Percentiles rank a stretch among this genome's conserved stretches.
These are phyloP conservation scores for Flaveria ramosissima DNA, from an alignment of 129 eudicot genomes.

Conservation along the genomic window DNA sequence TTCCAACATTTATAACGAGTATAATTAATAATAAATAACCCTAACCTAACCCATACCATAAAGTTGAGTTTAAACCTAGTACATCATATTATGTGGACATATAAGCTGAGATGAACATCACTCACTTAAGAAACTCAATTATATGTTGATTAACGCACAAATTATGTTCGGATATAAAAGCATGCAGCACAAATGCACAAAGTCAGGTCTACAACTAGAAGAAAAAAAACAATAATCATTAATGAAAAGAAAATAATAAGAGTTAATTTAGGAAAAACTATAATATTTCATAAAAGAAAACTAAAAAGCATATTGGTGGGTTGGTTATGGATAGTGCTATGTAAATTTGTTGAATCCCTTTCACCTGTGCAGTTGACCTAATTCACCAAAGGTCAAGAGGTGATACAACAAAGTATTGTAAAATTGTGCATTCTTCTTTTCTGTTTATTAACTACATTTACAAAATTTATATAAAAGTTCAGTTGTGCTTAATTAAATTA, in stretches of 20 bases:
- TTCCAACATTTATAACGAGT: too few relatives aligned
- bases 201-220: neutral
- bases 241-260: neutral
- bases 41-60: neutral
- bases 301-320: conserved; percentile 21
- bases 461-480: neutral
- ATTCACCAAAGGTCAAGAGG: conserved; percentile 33
- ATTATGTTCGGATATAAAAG: neutral
- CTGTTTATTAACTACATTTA: neutral
- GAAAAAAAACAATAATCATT: neutral
- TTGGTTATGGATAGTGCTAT: conserved; percentile 30
- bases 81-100: too few relatives aligned
- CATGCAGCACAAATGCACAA: neutral
- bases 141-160: neutral
- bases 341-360: conserved; percentile 30
- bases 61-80: neutral
- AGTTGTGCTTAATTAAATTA: neutral
- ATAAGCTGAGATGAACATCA: neutral
- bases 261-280: neutral
- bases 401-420: conserved; percentile 10
- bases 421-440: too few relatives aligned
- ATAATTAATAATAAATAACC: neutral
- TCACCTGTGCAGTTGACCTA: conserved; percentile 37
- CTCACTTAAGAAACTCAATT: neutral
- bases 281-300: neutral